These are phyloP conservation scores for Beauveria caledonica DNA, from an alignment of 2,329 filamentous ascomycete species.

Conservation along the genomic window DNA sequence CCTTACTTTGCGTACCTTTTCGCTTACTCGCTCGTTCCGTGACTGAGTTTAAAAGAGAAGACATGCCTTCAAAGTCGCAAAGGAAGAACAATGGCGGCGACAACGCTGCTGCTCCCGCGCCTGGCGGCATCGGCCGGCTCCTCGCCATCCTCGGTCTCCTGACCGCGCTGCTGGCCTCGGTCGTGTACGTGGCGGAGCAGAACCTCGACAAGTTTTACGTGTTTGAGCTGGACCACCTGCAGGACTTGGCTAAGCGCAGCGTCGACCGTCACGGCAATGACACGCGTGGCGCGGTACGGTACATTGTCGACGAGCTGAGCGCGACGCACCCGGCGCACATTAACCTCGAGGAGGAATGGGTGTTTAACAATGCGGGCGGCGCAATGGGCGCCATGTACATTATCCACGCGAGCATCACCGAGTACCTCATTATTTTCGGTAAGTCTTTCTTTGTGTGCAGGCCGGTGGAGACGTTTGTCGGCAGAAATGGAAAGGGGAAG, in stretches of 20 bases:
- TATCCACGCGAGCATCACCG: slow-evolving; percentile 81
- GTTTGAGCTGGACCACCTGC: slow-evolving; percentile 60
- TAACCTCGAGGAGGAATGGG: slow-evolving; percentile 71
- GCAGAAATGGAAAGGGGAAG: too few species aligned
- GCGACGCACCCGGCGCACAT: slow-evolving; percentile 44
- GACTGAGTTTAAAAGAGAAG: background rate
- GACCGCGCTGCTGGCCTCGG: slow-evolving; percentile 44
- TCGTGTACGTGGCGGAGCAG: slow-evolving; percentile 49
- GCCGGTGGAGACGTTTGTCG: background rate
- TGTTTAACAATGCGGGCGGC: slow-evolving; percentile 87
- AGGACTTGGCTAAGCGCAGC: slow-evolving; percentile 58
- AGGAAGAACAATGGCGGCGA: slow-evolving; percentile 2
- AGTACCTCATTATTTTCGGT: slow-evolving; percentile 84
- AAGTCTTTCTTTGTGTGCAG: slow-evolving; percentile 9
- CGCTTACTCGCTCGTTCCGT: background rate
- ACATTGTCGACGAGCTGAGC: slow-evolving; percentile 61
- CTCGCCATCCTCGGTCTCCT: slow-evolving; percentile 44
- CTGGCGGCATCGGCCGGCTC: slow-evolving; percentile 25
- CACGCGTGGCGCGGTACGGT: slow-evolving; percentile 58
- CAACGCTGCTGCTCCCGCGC: background rate
- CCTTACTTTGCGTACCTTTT: background rate
- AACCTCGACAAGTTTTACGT: slow-evolving; percentile 63
- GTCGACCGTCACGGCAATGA: slow-evolving; percentile 66
- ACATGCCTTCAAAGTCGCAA: slow-evolving; percentile 10
- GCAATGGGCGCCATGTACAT: slow-evolving; percentile 91